Base-by-base conservation (phyloP, 208 protist species). In the Dictyostelium gargantuum region DNA sequence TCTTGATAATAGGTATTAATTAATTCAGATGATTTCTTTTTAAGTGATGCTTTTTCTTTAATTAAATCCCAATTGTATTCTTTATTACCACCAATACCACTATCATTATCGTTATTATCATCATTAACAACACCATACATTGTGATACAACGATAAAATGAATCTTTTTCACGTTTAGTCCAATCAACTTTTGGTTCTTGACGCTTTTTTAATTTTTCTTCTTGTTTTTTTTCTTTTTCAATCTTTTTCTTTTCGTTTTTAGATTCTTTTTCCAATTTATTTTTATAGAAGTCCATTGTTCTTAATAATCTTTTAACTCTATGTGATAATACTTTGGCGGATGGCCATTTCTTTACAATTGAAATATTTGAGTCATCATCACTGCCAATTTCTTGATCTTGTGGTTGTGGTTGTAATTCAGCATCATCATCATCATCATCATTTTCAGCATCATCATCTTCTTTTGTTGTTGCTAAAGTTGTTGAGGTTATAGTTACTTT, bases 11-110 rank as follows among this genome's bases (percentile, higher is more conserved):
- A 93, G 10, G 50, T 0, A 46, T 80, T 42, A 8, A 93, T 77
- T 35, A 82, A 29, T n/a, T 93, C 91, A 21, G 40, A 35, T 35
- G 72, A 61, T 70, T 93, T 93, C 46, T 84, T 91, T 42, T 82
- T 75, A 10, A 93, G 50, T 32, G 38, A 80, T 1, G 84, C 91
- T 44, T 91, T 80, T 9, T 91, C 80, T 42, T 85, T 89, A 66
- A 93, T 80, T 19, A 70, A n/a, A 26, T 93, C 91, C 80, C 80
- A 93, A 29, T 70, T 61, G n/a, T 52, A 73, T 44, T 93, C 91
- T 6, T 15, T n/a, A 19, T 35, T 38, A 68, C n/a, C n/a, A n/a
- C 46, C 46, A 50, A 17, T 9, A 10, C 5, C 6, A 13, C 6
- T 5, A 58, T n/a, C n/a, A n/a, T n/a, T n/a, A n/a, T 93, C 91